Base-by-base conservation (phyloP, 2,329 filamentous ascomycete genomes). In the Metarhizium album region DNA sequence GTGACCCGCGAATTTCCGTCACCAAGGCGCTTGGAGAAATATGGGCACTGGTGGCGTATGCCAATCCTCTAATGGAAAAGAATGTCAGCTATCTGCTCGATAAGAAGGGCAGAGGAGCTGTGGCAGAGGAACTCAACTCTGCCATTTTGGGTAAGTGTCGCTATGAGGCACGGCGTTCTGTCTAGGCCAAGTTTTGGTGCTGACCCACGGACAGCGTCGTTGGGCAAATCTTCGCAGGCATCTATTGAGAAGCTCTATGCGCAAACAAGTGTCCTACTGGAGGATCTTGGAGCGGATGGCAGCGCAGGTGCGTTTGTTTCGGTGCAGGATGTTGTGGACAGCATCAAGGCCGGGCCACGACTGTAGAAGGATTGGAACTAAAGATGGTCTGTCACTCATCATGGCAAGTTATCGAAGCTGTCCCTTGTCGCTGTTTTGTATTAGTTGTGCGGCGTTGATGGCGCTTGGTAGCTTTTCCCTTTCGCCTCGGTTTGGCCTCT, bases 81-180 rank as follows among this genome's bases (percentile, higher is more conserved):
- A 80, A 85, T 53, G 78, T 96, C 52, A 83, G 84, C 16, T 84
- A 88, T 62, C 71, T 96, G 53, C 72, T 98, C 52, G 87, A 95
- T 60, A 75, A 79, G 38, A 80, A 78, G 48, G 89, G 87, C 1
- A 75, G 93, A 42, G 80, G 83, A 18, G 75, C 81, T 18, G 88
- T 97, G 40, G 90, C 90, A 8, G 93, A 98, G 70, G 90, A 95
- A 66, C 74, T 98, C 51, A 97, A 97, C 67, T 87, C 88, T 54
- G 90, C 89, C 45, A 95, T 98, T 59, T 68, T 98, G 53, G 82
- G 90, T 95, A 72, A 71, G 83, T 75, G 16, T 35, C 46, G 11
- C 20, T 24, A 20, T 14, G 5, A 16, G 14, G 13, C 50, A 13
- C 18, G 35, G 38, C 45, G 7, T n/a, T 35, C 22, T n/a, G 4